These are phyloP conservation scores for Gamarada debralockiae DNA, from an alignment of 495 filamentous ascomycete genomes.

Conservation along the genomic window DNA sequence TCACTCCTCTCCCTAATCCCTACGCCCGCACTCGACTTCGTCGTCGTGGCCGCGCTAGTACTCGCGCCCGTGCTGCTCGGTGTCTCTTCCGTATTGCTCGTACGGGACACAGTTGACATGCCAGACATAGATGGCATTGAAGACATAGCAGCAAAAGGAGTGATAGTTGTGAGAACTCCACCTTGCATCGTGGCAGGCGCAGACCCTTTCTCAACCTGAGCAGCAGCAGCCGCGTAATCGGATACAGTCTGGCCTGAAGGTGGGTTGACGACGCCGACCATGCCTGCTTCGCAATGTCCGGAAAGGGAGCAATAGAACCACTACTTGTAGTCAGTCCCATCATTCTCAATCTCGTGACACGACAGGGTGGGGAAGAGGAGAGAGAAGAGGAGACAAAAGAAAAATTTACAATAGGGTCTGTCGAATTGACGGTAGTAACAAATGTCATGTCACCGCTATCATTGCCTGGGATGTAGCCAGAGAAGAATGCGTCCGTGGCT, in stretches of 20 bases:
- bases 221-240: constrained; percentile 8
- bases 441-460: constrained; percentile 34
- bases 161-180: constrained; percentile 4
- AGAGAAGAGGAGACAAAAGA: too few species aligned
- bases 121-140: not conserved
- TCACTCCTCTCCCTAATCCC: not conserved
- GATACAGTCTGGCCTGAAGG: constrained; percentile 9
- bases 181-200: constrained; percentile 1
- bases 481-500: constrained; percentile 29
- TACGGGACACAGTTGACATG: not conserved
- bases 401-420: constrained; percentile 29
- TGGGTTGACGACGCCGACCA: constrained; percentile 46
- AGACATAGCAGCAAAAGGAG: not conserved
- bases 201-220: not conserved
- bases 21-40: not conserved
- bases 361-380: too few species aligned
- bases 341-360: too few species aligned
- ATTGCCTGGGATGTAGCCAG: constrained; percentile 38
- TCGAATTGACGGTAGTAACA: constrained; percentile 35
- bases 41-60: not conserved
- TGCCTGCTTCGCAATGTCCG: constrained; percentile 40
- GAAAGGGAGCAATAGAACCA: constrained; percentile 45
- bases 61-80: not conserved
- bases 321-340: too few species aligned
- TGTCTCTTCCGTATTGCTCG: not conserved